Evolutionary conservation across 2,329 filamentous ascomycete species (phyloP).

Genomic region (Aspergillus alliaceus): DNA sequence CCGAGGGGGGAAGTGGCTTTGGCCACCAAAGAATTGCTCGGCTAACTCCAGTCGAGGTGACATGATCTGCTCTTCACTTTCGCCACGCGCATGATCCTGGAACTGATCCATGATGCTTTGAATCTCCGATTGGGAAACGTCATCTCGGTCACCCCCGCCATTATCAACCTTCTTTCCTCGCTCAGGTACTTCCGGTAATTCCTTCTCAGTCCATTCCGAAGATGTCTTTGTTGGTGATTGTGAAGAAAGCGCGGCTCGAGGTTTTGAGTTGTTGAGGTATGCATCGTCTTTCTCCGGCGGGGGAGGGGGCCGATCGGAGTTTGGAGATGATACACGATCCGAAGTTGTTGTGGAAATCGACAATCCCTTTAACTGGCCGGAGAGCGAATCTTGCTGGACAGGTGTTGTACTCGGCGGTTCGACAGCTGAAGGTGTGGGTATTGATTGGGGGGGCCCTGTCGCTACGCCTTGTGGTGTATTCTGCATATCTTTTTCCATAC

Average conservation of each 20-base stretch:
- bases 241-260: constrained; percentile 32
- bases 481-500: constrained; percentile 15
- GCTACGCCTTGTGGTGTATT: neutral
- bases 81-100: constrained; percentile 69
- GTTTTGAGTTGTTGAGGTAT: constrained; percentile 51
- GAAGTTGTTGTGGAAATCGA: constrained; percentile 29
- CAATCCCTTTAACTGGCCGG: constrained; percentile 31
- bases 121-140: constrained; percentile 78
- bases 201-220: constrained; percentile 39
- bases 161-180: constrained; percentile 48
- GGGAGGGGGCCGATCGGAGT: constrained; percentile 41
- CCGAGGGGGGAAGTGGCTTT: constrained; percentile 72
- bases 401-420: constrained; percentile 12
- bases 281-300: constrained; percentile 53
- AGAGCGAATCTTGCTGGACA: constrained; percentile 23
- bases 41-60: constrained; percentile 81
- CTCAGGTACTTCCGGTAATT: constrained; percentile 37
- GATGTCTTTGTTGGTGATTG: constrained; percentile 41
- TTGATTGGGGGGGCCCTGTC: constrained; percentile 4
- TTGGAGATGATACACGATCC: constrained; percentile 15
- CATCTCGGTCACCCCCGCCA: constrained; percentile 66
- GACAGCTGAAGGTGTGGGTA: constrained; percentile 6
- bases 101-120: constrained; percentile 99
- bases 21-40: constrained; percentile 70
- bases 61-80: constrained; percentile 82